Evolutionary conservation across 768 basidiomycete genomes (phyloP), one percentile per base, ranked within the genome.

Genomic region (Gloeophyllum trabeum): DNA sequence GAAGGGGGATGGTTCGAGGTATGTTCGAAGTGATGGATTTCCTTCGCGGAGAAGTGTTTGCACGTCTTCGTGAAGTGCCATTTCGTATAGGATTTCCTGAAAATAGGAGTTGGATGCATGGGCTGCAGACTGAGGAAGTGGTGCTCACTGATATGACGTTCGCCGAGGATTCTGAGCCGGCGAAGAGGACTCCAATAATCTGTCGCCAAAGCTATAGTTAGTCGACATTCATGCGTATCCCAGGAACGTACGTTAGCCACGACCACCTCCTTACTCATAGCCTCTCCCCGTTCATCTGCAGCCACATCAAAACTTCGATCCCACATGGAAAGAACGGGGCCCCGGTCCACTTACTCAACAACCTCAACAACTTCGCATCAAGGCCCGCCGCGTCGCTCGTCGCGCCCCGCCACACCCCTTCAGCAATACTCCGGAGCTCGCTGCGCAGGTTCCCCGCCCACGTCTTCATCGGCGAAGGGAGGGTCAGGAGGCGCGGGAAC

Each of bases 401-500:
- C 20, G 34, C 38, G 22, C 40, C 37, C 2, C 32, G 20, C 47
- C 46, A 47, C 3, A 48, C 47, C 35, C 41, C 35, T 6, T 23
- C 24, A 2, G 47, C 47, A 12, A 48, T 48, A 18, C 18, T 35
- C 3, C 40, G 19, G n/a, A 48, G 42, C 34, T 48, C 47, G 2
- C 26, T 21, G 18, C 41, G 40, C 24, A 48, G 26, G 6, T 21
- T 37, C 1, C 21, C 30, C 18, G 45, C 41, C 40, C 41, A 47
- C 3, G 20, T 23, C 16, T 42, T 47, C n/a, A 48, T 35, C 14
- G 47, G 45, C 20, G 24, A 40, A n/a, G 45, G 45, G 2, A 46
- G 35, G 4, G 24, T 24, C 3, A 47, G 40, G n/a, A 48, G 19
- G n/a, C 21, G 38, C 1, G 45, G 47, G 28, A 47, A 47, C 35